Evolutionary conservation across 2,329 filamentous ascomycete species (phyloP), one percentile per base, ranked within the genome.

Genomic region (Diaporthe sp.): DNA sequence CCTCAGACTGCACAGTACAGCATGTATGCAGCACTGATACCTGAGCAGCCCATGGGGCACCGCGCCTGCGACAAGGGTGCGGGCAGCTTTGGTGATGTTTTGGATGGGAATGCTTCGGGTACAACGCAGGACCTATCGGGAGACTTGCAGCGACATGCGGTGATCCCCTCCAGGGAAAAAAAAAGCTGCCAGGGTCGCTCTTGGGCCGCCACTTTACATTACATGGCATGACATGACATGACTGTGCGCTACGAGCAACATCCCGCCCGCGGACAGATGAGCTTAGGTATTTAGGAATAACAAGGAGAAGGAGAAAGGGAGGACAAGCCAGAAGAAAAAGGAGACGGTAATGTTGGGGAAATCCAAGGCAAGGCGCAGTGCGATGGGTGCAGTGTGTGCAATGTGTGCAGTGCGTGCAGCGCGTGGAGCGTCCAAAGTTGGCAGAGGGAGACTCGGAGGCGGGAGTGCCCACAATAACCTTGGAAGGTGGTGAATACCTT

Each of bases 71-170:
- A 66, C 61, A 66, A 66, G 61, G 61, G 61, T 66, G 28, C 40
- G 42, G 42, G 61, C 61, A 50, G 42, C 33, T 66, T 50, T 35
- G 45, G 45, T 67, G 64, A 38, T 67, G 64, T 67, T 67, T 67
- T 52, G 64, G 64, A 67, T 67, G 64, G 64, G 58, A 64, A 67
- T 67, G 64, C 64, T 67, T 50, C 64, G 45, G 64, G 40, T 52
- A 67, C 64, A 67, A 67, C 64, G 33, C 45, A 67, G 64, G 45
- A 25, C 64, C 64, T 67, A 67, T 67, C 64, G 64, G 64, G 64
- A 67, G 30, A 67, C 64, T 67, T 67, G 64, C 64, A 67, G 45
- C 64, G 30, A 52, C 45, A 52, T 67, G 64, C 64, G 64, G 64
- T 67, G 64, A 67, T 67, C 64, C 64, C 64, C 45, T 35, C 45